Evolutionary conservation across 106 monocot genomes (phyloP).

Genomic region (Apostasia shenzhenica): DNA sequence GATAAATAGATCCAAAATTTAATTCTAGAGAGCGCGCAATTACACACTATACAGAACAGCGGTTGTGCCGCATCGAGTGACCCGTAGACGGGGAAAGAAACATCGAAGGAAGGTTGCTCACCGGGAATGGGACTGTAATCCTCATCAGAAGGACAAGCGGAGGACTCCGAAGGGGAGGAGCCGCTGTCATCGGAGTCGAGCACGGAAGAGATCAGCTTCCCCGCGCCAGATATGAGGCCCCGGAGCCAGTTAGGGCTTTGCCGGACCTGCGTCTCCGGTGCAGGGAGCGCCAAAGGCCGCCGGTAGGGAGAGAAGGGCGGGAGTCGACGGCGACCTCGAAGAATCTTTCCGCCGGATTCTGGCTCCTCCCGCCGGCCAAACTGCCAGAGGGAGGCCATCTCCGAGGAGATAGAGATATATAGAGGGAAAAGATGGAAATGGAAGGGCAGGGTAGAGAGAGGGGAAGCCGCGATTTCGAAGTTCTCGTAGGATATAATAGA

Average conservation of each 20-base stretch:
- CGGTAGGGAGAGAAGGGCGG: conserved; percentile 13
- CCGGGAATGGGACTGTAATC: background rate
- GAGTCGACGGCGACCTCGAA: conserved; percentile 8
- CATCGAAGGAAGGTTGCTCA: background rate
- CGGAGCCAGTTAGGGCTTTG: conserved; percentile 23
- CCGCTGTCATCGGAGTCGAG: conserved; percentile 7
- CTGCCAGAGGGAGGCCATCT: background rate
- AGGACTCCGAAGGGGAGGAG: conserved; percentile 5
- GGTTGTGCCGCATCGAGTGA: too few relatives aligned
- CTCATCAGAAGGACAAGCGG: background rate
- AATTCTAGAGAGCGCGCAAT: too few relatives aligned
- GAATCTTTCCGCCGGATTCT: conserved; percentile 28
- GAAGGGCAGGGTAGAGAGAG: background rate
- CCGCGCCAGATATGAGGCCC: conserved; percentile 30
- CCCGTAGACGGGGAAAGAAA: too few relatives aligned
- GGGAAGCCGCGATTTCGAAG: too few relatives aligned
- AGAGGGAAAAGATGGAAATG: conserved; percentile 12
- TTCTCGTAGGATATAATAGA: too few relatives aligned
- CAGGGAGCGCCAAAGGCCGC: conserved; percentile 13
- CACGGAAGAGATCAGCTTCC: conserved; percentile 33
- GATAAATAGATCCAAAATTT: too few relatives aligned
- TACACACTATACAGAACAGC: too few relatives aligned
- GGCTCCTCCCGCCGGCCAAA: conserved; percentile 4
- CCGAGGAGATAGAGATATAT: background rate
- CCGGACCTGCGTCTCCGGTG: background rate